Conservation (phyloP, 768 basidiomycete genomes). For the Auricularia sp. region DNA sequence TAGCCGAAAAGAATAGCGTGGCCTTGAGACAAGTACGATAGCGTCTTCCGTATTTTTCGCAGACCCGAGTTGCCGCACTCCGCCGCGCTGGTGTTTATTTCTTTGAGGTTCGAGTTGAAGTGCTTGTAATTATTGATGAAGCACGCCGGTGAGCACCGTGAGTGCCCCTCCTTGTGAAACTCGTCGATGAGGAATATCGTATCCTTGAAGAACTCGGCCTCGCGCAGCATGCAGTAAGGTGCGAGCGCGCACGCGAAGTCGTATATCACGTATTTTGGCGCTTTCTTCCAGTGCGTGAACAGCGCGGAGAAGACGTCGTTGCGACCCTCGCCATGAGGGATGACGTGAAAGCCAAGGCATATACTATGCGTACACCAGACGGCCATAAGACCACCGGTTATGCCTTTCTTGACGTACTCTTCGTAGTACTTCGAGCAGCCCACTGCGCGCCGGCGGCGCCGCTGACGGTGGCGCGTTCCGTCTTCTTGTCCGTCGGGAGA, state of each 20-base stretch:
- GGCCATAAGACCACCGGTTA: too few relatives aligned
- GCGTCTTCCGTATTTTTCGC: conserved; percentile 19
- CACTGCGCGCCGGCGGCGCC: too few relatives aligned
- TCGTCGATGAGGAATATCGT: conserved; percentile 27
- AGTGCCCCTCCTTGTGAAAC: conserved; percentile 26
- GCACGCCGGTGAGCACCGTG: conserved; percentile 20
- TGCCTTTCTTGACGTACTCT: too few relatives aligned
- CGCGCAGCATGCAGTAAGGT: conserved; percentile 23
- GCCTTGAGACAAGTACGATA: conserved; percentile 23
- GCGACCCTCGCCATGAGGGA: conserved; percentile 25
- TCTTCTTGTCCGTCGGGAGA: too few relatives aligned
- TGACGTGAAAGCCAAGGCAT: conserved; percentile 7
- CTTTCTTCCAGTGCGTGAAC: conserved; percentile 22
- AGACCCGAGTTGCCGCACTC: conserved; percentile 27
- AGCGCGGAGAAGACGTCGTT: conserved; percentile 33
- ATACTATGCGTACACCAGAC: too few relatives aligned
- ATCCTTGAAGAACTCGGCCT: conserved; percentile 22
- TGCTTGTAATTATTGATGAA: conserved; percentile 23
- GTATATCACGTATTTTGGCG: conserved; percentile 22
- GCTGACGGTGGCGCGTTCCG: too few relatives aligned
- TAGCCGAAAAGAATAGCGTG: conserved; percentile 19
- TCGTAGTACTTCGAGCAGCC: too few relatives aligned
- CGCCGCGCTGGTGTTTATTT: conserved; percentile 27
- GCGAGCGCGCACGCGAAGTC: conserved; percentile 26
- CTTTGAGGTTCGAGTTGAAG: conserved; percentile 17